A percentile compares a stretch with the other conserved stretches of the same genome.
Conservation (phyloP, 2,329 filamentous ascomycete species). For the Calonectria fujianensis region DNA sequence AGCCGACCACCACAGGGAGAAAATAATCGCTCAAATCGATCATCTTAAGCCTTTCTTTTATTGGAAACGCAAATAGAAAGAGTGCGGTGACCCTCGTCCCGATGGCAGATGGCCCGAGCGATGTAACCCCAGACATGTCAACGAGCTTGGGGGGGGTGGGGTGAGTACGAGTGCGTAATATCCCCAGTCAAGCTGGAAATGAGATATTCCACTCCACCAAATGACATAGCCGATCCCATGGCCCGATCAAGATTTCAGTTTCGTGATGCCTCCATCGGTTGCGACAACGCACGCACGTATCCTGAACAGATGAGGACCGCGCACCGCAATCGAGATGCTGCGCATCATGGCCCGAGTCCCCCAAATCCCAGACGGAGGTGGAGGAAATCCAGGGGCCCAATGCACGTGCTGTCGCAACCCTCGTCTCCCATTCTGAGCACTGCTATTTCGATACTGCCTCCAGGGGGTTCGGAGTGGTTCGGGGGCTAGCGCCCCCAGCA, state of each 20-base stretch:
- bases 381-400: constrained; percentile 7
- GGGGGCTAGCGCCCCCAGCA: constrained; percentile 12
- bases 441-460: constrained; percentile 25
- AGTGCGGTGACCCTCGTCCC: constrained; percentile 25
- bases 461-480: not conserved
- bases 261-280: constrained; percentile 6
- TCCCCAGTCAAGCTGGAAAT: constrained; percentile 30
- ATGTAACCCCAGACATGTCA: constrained; percentile 40
- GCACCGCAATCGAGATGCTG: not conserved
- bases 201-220: constrained; percentile 35
- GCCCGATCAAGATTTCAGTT: constrained; percentile 16
- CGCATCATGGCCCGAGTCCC: constrained; percentile 18
- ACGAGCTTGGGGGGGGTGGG: constrained; percentile 27
- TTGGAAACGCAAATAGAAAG: constrained; percentile 34
- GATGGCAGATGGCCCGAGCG: constrained; percentile 31
- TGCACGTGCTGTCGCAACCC: constrained; percentile 22
- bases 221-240: constrained; percentile 25
- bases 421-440: not conserved
- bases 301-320: not conserved
- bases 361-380: constrained; percentile 13
- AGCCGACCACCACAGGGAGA: not conserved
- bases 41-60: constrained; percentile 29
- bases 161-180: constrained; percentile 27
- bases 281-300: constrained; percentile 9
- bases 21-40: constrained; percentile 38